A percentile compares a stretch with the other conserved stretches of the same genome.
Conservation (phyloP, 176 grass and related monocot species). For the Triticum turgidum region DNA sequence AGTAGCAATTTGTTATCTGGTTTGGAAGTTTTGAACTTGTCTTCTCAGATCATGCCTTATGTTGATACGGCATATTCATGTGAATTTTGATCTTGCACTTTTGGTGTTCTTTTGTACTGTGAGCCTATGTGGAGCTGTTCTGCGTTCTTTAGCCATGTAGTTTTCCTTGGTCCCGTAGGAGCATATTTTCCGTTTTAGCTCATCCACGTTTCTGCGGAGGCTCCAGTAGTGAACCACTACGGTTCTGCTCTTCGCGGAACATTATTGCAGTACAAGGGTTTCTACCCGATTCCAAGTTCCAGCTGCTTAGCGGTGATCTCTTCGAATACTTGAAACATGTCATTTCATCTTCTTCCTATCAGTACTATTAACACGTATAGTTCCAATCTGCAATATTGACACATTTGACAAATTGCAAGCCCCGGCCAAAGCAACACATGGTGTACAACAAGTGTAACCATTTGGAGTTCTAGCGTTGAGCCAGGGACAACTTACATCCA, state of each 20-base stretch:
- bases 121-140: conserved; percentile 17
- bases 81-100: no score
- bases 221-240: conserved; percentile 68
- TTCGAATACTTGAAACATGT: neutral
- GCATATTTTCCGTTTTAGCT: conserved; percentile 65
- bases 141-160: conserved; percentile 5
- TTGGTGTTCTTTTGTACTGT: neutral
- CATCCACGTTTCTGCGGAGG: conserved; percentile 81
- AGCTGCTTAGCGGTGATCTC: conserved; percentile 38
- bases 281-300: conserved; percentile 74
- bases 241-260: conserved; percentile 69
- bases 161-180: conserved; percentile 49
- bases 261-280: conserved; percentile 76
- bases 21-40: conserved; percentile 3
- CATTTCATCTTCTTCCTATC: neutral
- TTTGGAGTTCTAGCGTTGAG: neutral
- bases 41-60: conserved; percentile 14
- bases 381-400: neutral
- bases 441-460: neutral
- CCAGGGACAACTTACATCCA: neutral
- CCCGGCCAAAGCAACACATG: neutral
- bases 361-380: no score
- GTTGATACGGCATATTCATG: neutral
- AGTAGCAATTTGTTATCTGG: neutral
- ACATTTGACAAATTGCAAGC: neutral